phyloP scores from a whole-genome alignment of 805 yeast species.

The Pichia californica region DNA sequence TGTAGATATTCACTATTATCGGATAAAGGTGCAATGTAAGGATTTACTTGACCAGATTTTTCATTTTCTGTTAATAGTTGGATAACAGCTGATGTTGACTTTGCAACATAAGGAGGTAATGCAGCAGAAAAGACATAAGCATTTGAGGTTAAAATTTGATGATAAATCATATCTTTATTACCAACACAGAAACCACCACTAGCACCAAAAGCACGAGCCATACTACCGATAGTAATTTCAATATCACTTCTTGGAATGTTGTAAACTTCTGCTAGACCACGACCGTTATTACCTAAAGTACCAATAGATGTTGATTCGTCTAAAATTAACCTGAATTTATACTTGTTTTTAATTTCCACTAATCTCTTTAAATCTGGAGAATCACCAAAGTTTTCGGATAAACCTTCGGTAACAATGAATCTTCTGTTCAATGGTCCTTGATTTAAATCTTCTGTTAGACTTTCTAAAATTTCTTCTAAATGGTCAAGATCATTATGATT shows the following conservation, averaged over 20 bases:
- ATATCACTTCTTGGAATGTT: slow-evolving; percentile 63
- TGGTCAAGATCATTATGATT: slow-evolving; percentile 87
- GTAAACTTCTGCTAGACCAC: slow-evolving; percentile 75
- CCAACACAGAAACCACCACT: slow-evolving; percentile 96
- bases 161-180: slow-evolving; percentile 71
- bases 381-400: slow-evolving; percentile 79
- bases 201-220: slow-evolving; percentile 75
- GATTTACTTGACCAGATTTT: slow-evolving; percentile 29
- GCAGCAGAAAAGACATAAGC: slow-evolving; percentile 95
- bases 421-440: slow-evolving; percentile 82
- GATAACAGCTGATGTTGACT: slow-evolving; percentile 45
- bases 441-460: slow-evolving; percentile 51
- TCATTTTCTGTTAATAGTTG: slow-evolving; percentile 37
- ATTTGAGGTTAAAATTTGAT: slow-evolving; percentile 83
- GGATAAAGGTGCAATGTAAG: slow-evolving; percentile 34
- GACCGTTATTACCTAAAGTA: slow-evolving; percentile 75
- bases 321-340: slow-evolving; percentile 76
- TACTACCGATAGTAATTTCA: slow-evolving; percentile 80
- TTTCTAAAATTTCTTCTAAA: slow-evolving; percentile 60
- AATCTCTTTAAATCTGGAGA: slow-evolving; percentile 62
- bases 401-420: slow-evolving; percentile 86
- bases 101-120: slow-evolving; percentile 85
- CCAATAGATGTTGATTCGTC: slow-evolving; percentile 90
- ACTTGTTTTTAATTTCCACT: slow-evolving; percentile 69
- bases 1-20: slow-evolving; percentile 35